Conservation (phyloP, 1,284 basidiomycete genomes). For the Melampsora allii-populina region DNA sequence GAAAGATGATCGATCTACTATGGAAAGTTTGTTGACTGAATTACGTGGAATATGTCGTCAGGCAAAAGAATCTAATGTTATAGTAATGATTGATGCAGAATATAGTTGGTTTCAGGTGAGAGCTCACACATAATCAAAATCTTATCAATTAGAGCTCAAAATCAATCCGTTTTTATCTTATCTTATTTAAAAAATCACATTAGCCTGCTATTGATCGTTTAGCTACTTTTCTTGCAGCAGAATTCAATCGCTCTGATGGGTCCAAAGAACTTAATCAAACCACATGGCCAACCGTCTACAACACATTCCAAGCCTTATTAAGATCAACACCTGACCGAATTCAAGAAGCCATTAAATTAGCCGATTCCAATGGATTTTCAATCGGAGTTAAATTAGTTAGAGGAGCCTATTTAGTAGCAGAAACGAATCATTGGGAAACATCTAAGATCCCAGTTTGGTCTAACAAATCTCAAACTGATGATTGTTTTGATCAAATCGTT, state of each 20-base stretch:
- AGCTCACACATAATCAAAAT: background rate
- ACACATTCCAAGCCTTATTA: conserved; percentile 35
- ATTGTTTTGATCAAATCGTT: conserved; percentile 24
- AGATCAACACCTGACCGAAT: conserved; percentile 19
- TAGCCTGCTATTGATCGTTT: conserved; percentile 37
- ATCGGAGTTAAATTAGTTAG: conserved; percentile 35
- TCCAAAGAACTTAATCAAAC: background rate
- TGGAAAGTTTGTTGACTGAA: conserved; percentile 13
- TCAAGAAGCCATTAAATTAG: conserved; percentile 5
- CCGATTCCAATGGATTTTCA: conserved; percentile 9
- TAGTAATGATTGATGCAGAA: conserved; percentile 37
- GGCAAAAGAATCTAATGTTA: conserved; percentile 24
- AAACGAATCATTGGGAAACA: conserved; percentile 18
- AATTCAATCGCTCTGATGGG: conserved; percentile 14
- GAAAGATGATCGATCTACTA: background rate
- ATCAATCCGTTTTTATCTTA: background rate
- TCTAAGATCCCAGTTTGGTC: conserved; percentile 14
- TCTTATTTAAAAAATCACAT: too few species aligned
- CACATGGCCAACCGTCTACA: conserved; percentile 24
- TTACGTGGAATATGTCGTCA: conserved; percentile 16
- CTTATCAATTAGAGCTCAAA: background rate
- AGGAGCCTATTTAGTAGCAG: conserved; percentile 32
- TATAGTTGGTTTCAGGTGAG: conserved; percentile 43
- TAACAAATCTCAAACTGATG: conserved; percentile 21
- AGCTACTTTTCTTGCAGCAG: conserved; percentile 17